A percentile compares a stretch with the other conserved stretches of the same genome.
Conservation (phyloP, 805 yeast genomes). For the Danielia oregonensis region DNA sequence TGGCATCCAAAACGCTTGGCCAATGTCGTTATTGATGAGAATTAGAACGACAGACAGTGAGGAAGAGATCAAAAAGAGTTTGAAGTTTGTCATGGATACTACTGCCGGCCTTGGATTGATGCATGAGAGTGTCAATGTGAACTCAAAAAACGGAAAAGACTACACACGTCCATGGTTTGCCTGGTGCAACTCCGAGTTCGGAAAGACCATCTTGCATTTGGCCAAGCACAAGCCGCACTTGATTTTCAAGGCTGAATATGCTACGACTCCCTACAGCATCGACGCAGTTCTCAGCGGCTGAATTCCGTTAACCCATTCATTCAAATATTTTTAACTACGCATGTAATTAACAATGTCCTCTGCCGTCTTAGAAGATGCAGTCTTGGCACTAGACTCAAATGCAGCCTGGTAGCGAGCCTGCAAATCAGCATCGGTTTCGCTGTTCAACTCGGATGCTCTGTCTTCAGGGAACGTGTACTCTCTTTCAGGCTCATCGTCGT, state of each 20-base stretch:
- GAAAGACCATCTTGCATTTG: conserved; percentile 75
- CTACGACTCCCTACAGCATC: conserved; percentile 25
- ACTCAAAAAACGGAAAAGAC: conserved; percentile 39
- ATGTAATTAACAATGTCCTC: conserved; percentile 70
- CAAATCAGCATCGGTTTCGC: conserved; percentile 44
- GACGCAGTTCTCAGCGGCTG: conserved; percentile 16
- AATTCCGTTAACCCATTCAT: background rate
- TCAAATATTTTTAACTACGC: conserved; percentile 12
- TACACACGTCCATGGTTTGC: conserved; percentile 89
- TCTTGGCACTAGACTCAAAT: conserved; percentile 57
- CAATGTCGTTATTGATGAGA: conserved; percentile 74
- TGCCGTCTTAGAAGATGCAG: conserved; percentile 63
- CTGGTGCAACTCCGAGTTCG: conserved; percentile 92
- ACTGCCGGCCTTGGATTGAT: conserved; percentile 77
- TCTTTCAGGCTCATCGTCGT: conserved; percentile 46
- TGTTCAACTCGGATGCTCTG: conserved; percentile 56
- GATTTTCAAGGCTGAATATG: conserved; percentile 48
- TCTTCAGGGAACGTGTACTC: conserved; percentile 72
- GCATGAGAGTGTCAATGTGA: conserved; percentile 78
- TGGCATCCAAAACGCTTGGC: conserved; percentile 83
- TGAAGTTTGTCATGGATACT: conserved; percentile 50
- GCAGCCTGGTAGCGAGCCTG: conserved; percentile 74
- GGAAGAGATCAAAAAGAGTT: conserved; percentile 52
- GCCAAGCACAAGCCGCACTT: conserved; percentile 71
- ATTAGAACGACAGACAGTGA: conserved; percentile 76